Conservation (phyloP, 257 asterid species). For the Mentha longifolia region DNA sequence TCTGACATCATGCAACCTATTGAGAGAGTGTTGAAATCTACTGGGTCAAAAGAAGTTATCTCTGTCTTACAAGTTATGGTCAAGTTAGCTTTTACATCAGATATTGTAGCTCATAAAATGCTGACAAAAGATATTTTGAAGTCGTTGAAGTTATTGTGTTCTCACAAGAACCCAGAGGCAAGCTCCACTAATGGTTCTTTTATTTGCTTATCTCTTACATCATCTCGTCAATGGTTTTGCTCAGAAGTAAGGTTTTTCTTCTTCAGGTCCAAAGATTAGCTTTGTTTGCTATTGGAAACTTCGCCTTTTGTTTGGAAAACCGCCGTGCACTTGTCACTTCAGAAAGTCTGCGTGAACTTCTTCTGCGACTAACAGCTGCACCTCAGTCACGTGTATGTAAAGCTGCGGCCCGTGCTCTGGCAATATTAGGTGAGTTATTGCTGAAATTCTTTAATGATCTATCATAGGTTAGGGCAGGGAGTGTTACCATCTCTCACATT, state of each 20-base stretch:
- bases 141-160: constrained; percentile 79
- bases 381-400: constrained; percentile 77
- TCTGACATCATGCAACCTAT: constrained; percentile 97
- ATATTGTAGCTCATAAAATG: constrained; percentile 86
- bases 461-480: constrained; percentile 18
- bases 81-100: constrained; percentile 86
- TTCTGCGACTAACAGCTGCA: constrained; percentile 80
- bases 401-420: constrained; percentile 98
- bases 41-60: constrained; percentile 75
- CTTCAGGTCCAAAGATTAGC: constrained; percentile 90
- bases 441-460: neutral
- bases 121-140: constrained; percentile 83
- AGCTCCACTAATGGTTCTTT: constrained; percentile 41
- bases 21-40: constrained; percentile 82
- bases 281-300: constrained; percentile 85
- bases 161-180: constrained; percentile 89
- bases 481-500: constrained; percentile 29
- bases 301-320: constrained; percentile 92
- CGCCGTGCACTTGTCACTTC: constrained; percentile 85
- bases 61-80: constrained; percentile 93
- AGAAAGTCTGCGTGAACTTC: constrained; percentile 97
- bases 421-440: constrained; percentile 74
- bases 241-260: constrained; percentile 30
- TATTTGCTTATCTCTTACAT: constrained; percentile 19
- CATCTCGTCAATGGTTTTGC: constrained; percentile 26